Evolutionary conservation across 805 yeast species (phyloP).

Genomic region (Schwanniomyces pseudopolymorphus): DNA sequence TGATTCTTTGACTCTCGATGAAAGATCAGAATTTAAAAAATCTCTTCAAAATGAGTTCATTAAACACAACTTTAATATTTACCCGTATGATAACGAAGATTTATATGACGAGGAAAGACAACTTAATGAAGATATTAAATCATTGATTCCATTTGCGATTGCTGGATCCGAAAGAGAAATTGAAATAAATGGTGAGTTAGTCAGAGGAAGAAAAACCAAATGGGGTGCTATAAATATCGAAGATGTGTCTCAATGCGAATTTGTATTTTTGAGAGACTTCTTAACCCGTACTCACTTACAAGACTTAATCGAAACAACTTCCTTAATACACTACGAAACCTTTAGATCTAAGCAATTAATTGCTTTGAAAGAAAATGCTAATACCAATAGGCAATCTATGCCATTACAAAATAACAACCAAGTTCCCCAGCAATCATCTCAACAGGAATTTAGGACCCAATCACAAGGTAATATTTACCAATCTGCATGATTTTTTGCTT

Average conservation of each 20-base stretch:
- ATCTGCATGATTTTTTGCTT: neutral
- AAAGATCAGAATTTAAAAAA: constrained; percentile 76
- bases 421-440: constrained; percentile 1
- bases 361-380: constrained; percentile 89
- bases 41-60: constrained; percentile 74
- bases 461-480: constrained; percentile 6
- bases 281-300: constrained; percentile 93
- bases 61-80: constrained; percentile 70
- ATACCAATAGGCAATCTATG: constrained; percentile 39
- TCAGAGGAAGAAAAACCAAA: constrained; percentile 87
- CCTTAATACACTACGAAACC: constrained; percentile 83
- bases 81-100: constrained; percentile 77
- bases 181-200: constrained; percentile 70
- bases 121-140: constrained; percentile 69
- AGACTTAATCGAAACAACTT: constrained; percentile 91
- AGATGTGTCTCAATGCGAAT: constrained; percentile 94
- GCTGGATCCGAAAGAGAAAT: constrained; percentile 86
- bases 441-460: constrained; percentile 3
- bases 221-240: constrained; percentile 95
- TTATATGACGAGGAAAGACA: constrained; percentile 71
- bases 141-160: constrained; percentile 86
- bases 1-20: constrained; percentile 84
- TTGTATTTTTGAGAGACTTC: constrained; percentile 89
- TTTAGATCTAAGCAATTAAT: constrained; percentile 93
- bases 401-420: constrained; percentile 8